Evolutionary conservation across 352 stramenopile genomes (phyloP), one percentile per base, ranked within the genome.

Genomic region (Nothophytophthora sp.): DNA sequence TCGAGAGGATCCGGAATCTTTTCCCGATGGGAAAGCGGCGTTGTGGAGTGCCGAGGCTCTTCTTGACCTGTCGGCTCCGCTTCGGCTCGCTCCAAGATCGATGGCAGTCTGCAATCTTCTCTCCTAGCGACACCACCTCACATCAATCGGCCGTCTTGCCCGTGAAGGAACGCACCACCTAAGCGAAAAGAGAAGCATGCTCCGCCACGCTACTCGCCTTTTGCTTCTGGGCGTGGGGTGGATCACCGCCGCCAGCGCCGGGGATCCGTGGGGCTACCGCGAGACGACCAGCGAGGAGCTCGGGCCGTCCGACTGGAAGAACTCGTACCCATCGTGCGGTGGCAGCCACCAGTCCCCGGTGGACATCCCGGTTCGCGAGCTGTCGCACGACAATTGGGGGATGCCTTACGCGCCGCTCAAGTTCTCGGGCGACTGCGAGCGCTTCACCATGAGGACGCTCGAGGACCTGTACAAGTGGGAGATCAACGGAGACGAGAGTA

Each of bases 391-490:
- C n/a, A 48, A 77, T 19, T 85, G 76, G 76, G 60, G 60, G 1
- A 70, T 73, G 19, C 59, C 48, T n/a, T 34, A 62, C 20, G 57
- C 63, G 23, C 77, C 74, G 15, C 55, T 86, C 55, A 76, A 81
- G 38, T 86, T 74, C 46, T 50, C 35, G 4, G 77, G 76, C 8
- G 35, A 78, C 11, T 88, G 76, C 34, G 41, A 72, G 20, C 66
- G 73, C 23, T 88, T 83, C 37, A 77, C 70, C 30, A 32, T 88
- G 13, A 77, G 76, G 50, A 81, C 70, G 9, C 74, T 86, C 29
- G 72, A 81, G 23, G 72, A 88, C 20, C 19, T 88, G 25, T 82
- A 71, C 72, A 86, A 83, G 60, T 86, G 74, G 74, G 63, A 80
- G 55, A 63, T 86, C 27, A 37, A 51, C 12, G 63, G 44, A 38